phyloP scores from a whole-genome alignment of 768 basidiomycete genomes.

The Tulasnella sp. region DNA sequence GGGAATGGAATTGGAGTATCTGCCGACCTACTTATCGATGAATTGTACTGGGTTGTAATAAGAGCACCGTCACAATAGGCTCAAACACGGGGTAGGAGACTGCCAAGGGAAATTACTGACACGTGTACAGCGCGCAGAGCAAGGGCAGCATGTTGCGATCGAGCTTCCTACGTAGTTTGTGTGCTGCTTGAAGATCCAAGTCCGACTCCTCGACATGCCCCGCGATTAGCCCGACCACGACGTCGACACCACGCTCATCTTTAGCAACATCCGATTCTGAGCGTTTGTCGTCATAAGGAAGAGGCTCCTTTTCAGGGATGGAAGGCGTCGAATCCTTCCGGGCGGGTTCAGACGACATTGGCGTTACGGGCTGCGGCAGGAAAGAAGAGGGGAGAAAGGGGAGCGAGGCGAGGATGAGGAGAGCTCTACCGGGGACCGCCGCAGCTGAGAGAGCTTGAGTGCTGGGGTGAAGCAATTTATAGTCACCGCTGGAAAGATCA shows the following conservation, averaged over 20 bases:
- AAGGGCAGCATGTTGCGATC: background rate
- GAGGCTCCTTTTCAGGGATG: too few species aligned
- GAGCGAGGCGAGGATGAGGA: background rate
- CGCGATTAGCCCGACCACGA: background rate
- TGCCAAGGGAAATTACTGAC: background rate
- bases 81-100: background rate
- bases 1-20: too few species aligned
- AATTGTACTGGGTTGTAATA: constrained; percentile 24
- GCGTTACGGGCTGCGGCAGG: too few species aligned
- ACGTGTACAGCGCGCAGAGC: background rate
- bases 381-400: too few species aligned
- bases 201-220: constrained; percentile 5
- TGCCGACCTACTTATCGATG: constrained; percentile 24
- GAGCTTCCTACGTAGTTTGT: background rate
- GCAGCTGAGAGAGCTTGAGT: background rate
- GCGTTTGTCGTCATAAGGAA: too few species aligned
- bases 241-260: background rate
- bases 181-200: background rate
- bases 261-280: background rate
- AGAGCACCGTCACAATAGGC: background rate
- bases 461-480: background rate
- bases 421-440: background rate
- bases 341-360: too few species aligned
- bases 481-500: background rate
- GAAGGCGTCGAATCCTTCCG: too few species aligned